Percentiles rank a stretch among this genome's conserved stretches.
Conservation (phyloP, 1,284 basidiomycete species). For the Stereum hirsutum region DNA sequence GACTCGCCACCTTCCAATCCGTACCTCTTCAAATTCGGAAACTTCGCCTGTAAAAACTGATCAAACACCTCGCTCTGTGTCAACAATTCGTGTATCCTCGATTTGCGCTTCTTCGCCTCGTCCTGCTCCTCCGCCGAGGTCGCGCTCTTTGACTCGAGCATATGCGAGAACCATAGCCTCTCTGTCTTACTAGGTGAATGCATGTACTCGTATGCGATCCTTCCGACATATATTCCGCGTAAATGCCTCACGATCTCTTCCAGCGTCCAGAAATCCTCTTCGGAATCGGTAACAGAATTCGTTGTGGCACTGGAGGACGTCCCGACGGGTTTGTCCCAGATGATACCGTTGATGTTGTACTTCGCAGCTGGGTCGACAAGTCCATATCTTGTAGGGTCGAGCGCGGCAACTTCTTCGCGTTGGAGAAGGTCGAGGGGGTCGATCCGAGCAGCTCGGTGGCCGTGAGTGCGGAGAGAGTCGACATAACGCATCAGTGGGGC, state of each 20-base stretch:
- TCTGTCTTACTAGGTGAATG: constrained; percentile 76
- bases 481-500: constrained; percentile 80
- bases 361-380: constrained; percentile 39
- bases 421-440: constrained; percentile 83
- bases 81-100: constrained; percentile 67
- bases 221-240: constrained; percentile 66
- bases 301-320: constrained; percentile 29
- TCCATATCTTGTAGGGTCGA: constrained; percentile 74
- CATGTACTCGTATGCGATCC: constrained; percentile 88
- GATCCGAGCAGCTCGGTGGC: constrained; percentile 73
- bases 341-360: constrained; percentile 74
- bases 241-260: constrained; percentile 64
- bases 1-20: constrained; percentile 86
- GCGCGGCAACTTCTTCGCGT: constrained; percentile 75
- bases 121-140: constrained; percentile 13
- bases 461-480: constrained; percentile 74
- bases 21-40: constrained; percentile 79
- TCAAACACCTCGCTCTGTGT: constrained; percentile 76
- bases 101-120: constrained; percentile 35
- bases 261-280: constrained; percentile 56
- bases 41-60: constrained; percentile 72
- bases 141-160: constrained; percentile 43
- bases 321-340: constrained; percentile 56
- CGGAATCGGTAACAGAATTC: no score
- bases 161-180: constrained; percentile 77